Evolutionary conservation across 106 monocot genomes (phyloP), one percentile per base, ranked within the genome.

Genomic region (Vanilla planifolia): DNA sequence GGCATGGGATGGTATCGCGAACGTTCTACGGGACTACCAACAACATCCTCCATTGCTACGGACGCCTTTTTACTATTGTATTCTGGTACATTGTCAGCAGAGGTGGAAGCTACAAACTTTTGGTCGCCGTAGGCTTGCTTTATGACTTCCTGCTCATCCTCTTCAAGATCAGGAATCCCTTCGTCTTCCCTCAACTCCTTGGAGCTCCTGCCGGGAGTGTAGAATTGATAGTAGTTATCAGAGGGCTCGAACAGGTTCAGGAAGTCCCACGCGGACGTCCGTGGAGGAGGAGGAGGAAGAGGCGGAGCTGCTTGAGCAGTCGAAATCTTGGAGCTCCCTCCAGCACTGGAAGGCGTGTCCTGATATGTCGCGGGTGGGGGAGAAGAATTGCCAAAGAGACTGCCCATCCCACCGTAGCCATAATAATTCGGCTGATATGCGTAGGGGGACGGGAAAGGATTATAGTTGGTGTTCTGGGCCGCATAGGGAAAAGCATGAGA

Each of bases 131-230:
- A 79, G 5, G 77, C 96, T 59, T 92, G 83, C 69, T 88, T 99
- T 5, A 82, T 73, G 30, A 88, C 80, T 68, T 73, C 83, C 3
- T 46, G 50, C 48, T 68, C 85, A 26, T 74, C 83, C 8, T 88
- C 88, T 30, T 95, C 94, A 37, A 99, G 75, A 23, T 99, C 98
- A 2, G 98, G 98, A 36, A 99, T 92, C 9, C 98, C 98, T 63
- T 99, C 98, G 53, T 85, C 81, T 25, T 99, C 92, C 59, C 98
- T 75, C 42, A 99, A 70, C 60, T 99, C 92, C 70, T 48, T 80
- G 1, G 85, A 92, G 69, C 80, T 88, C 74, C 84, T 52, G 60
- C 92, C 85, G 3, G 98, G 79, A 23, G 88, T 77, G 39, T 99
- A 85, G 11, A 73, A 1, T 22, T 66, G 72, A 42, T 76, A 80